Evolutionary conservation across 768 basidiomycete genomes (phyloP), one percentile per base, ranked within the genome.

Genomic region (Leccinum variicolor): DNA sequence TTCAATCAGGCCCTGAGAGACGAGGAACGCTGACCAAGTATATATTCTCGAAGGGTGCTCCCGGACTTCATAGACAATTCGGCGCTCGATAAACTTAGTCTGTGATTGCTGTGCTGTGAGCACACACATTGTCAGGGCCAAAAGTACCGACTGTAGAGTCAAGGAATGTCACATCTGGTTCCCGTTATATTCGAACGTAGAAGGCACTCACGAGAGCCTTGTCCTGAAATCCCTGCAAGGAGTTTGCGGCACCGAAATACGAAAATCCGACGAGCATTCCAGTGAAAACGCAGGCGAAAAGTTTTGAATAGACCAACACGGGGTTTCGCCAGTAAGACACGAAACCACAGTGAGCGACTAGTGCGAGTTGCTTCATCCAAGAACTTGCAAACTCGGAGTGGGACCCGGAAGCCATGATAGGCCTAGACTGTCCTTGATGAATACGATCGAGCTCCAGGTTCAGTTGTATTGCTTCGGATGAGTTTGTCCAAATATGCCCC

Each of bases 11-110:
- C 85, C 69, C 62, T 81, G 80, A 0, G 84, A 75, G 1, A 81
- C 78, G n/a, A 84, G 59, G 31, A 85, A 72, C 0, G 83, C 81
- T 0, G 81, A 77, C 85, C 85, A 87, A 62, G 75, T 75, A 67
- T 86, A 88, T 78, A 83, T 86, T 47, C 79, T 74, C 49, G 82
- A 83, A 0, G 85, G 82, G 4, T 81, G 76, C 69, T 89, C 86
- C 36, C 86, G 79, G 52, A 84, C 77, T 61, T 86, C 83, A 60
- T 85, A 87, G 34, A 89, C 72, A 6, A 68, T 75, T 25, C 85
- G 80, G 61, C 79, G 78, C 9, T 73, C 69, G 53, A 88, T 76
- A 72, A 81, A 86, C 34, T 79, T 80, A 9, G 81, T 75, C 65
- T 85, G 85, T 1, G 86, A 72, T 64, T 87, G 85, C 62, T 84